phyloP scores from a whole-genome alignment of 2,329 filamentous ascomycete species.

The Didymosphaeria variabile region DNA sequence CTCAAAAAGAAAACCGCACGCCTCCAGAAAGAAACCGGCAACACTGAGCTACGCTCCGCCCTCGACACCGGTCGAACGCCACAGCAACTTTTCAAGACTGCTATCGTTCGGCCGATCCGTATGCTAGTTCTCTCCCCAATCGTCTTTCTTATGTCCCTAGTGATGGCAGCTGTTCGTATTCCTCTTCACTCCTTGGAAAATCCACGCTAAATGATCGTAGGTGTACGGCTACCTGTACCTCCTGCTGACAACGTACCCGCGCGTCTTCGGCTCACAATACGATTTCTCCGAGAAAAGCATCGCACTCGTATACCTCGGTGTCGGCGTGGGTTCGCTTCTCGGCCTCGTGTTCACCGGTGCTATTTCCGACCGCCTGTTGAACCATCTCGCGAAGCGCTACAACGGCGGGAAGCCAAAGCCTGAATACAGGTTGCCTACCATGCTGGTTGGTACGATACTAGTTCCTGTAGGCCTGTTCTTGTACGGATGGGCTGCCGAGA shows the following conservation, averaged over 20 bases:
- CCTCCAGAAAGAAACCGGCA: conserved; percentile 39
- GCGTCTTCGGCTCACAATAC: conserved; percentile 27
- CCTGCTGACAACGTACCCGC: conserved; percentile 29
- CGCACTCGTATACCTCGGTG: conserved; percentile 24
- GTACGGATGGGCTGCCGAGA: conserved; percentile 64
- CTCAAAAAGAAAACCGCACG: conserved; percentile 44
- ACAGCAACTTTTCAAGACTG: conserved; percentile 5
- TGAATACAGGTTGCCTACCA: conserved; percentile 13
- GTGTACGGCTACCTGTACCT: conserved; percentile 30
- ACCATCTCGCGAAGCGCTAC: conserved; percentile 4
- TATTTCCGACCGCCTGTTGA: not conserved
- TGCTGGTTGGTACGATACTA: conserved; percentile 1
- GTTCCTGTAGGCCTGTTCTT: conserved; percentile 46
- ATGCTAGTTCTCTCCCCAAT: conserved; percentile 33
- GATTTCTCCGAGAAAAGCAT: conserved; percentile 19
- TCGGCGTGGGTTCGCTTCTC: conserved; percentile 24
- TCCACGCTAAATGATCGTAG: conserved; percentile 11
- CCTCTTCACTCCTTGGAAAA: not conserved
- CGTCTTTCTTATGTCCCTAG: conserved; percentile 25
- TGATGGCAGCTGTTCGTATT: conserved; percentile 5
- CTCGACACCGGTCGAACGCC: conserved; percentile 10
- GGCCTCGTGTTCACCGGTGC: conserved; percentile 25
- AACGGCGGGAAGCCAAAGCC: conserved; percentile 11
- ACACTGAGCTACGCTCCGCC: conserved; percentile 40
- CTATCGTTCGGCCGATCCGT: conserved; percentile 40